Base-by-base conservation (phyloP, 768 basidiomycete genomes). In the Candolleomyces eurysporus region DNA sequence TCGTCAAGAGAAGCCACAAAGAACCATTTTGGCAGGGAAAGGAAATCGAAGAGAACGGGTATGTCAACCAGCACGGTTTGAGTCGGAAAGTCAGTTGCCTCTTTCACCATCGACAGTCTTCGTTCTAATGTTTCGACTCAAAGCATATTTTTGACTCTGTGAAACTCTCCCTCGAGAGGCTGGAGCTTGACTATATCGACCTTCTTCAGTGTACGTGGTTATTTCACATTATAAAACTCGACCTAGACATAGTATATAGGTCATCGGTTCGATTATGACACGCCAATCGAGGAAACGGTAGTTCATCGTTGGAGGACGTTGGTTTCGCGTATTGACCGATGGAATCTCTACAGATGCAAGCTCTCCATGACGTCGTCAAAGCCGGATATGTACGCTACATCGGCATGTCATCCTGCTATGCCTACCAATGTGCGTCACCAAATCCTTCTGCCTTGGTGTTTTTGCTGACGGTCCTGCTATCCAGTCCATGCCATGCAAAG, bases 181-280 rank as follows among this genome's bases (percentile, higher is more conserved):
- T 93, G 2, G 87, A 91, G 50, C 71, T 90, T 30, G 91, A 92
- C 56, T 90, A 91, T 63, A 79, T 93, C 66, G 92, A 92, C 67
- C 73, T 92, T 1, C 73, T 91, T 8, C 90, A 92, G 75, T 89
- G 88, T 79, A 65, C 63, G 78, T 60, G 16, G 43, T 40, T 56
- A 40, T 60, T 42, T 3, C n/a, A 22, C 14, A 9, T 58, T 77
- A 75, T 59, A 70, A 74, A 17, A 61, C 65, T 1, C 63, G 14
- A 63, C 71, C 71, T 39, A 72, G 56, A 68, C 53, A 61, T 22
- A 9, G 48, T 21, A 11, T 56, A 8, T 46, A 82, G 81, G 82
- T 66, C 82, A 85, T 68, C 76, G 84, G 5, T 86, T 86, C 61
- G 86, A 86, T 64, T 57, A 72, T 14, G 74, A 84, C 2, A 87